Evolutionary conservation across 306 rosid genomes (phyloP).

Genomic region (Quercus parvula): DNA sequence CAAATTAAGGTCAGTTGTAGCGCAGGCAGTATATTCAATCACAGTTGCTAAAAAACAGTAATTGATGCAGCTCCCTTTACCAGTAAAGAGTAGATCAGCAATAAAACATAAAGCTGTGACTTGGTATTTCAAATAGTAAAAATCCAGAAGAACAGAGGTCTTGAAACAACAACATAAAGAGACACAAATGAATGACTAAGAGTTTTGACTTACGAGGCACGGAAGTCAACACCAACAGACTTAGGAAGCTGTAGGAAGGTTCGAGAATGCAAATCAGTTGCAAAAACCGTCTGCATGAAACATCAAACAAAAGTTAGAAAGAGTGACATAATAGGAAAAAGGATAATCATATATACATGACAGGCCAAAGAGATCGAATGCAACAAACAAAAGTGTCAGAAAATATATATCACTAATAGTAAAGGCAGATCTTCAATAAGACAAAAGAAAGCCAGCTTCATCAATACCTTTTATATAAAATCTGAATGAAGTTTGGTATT

Average conservation of each 20-base stretch:
- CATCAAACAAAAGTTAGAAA: not conserved
- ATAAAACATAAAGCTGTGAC: not conserved
- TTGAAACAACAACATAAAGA: not conserved
- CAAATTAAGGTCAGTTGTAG: not conserved
- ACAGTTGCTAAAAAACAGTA: not conserved
- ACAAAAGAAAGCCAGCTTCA: not conserved
- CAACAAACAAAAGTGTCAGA: not conserved
- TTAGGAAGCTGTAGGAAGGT: slow-evolving; percentile 87
- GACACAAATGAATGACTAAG: not conserved
- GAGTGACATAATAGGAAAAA: not conserved
- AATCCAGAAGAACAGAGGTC: not conserved
- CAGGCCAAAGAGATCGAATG: not conserved
- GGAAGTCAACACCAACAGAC: slow-evolving; percentile 93
- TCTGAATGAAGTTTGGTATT: not conserved
- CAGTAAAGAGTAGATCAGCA: not conserved
- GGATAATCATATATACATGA: not conserved
- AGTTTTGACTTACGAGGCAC: slow-evolving; percentile 83
- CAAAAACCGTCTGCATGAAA: slow-evolving; percentile 81
- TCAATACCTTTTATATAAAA: not conserved
- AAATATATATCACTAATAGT: not conserved
- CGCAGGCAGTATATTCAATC: not conserved
- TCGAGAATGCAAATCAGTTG: slow-evolving; percentile 93
- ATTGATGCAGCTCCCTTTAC: not conserved
- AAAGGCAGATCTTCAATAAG: not conserved
- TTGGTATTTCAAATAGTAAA: not conserved